Evolutionary conservation across 1,284 basidiomycete species (phyloP), one percentile per base, ranked within the genome.

Genomic region (Chalciporus sp.): DNA sequence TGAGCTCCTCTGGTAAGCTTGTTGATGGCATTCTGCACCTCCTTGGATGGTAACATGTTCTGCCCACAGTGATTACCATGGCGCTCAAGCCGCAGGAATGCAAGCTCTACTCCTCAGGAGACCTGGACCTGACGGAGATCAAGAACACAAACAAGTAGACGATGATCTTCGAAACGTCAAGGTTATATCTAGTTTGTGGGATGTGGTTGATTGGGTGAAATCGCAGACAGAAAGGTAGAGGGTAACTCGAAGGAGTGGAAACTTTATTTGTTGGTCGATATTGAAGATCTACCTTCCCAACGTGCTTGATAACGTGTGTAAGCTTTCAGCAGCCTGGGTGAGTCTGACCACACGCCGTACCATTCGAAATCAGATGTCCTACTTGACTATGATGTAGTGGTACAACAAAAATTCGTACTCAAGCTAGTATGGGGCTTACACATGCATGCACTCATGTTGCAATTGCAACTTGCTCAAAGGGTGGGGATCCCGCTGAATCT

Each of bases 11-110:
- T 78, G 78, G 89, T 89, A 60, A 59, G 81, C 61, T 42, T 23
- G 29, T 35, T 33, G 20, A 51, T 2, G 2, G 46, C 29, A 26
- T 11, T 29, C 12, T 53, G 14, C n/a, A 35, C 11, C 51, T 51
- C 28, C 23, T 29, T 37, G 37, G 46, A 48, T 42, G 49, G 20
- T 58, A 31, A 63, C 44, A 51, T 29, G 31, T 33, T 33, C 14
- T 3, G 31, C 47, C 42, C 44, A 11, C 59, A 91, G 89, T 49
- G 89, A 92, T 62, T 90, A 86, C 61, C 42, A 74, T n/a, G 89
- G 88, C 7, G 87, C 89, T 1, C 68, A 58, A 20, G 67, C 67
- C 8, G 81, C 81, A 17, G 85, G 85, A n/a, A 76, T 87, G 69
- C 69, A 78, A 19, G 81, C 85, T 0, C 61, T 89, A 19, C 63